These are phyloP conservation scores for Venturia oleaginea DNA, from an alignment of 2,329 filamentous ascomycete genomes.

Conservation along the genomic window DNA sequence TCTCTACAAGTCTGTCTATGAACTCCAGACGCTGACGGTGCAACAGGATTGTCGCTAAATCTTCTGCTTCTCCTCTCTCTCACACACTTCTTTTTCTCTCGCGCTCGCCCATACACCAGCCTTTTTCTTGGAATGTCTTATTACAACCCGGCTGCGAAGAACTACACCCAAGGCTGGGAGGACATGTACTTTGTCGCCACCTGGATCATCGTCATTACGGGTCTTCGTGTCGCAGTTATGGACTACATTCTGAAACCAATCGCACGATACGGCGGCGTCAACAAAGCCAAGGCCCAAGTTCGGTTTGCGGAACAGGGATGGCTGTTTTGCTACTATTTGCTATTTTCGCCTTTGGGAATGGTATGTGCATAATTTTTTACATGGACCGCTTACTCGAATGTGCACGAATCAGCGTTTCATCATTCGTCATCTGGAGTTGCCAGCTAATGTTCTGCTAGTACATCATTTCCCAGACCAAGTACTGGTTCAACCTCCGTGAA, in stretches of 20 bases:
- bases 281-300: constrained; percentile 64
- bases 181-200: constrained; percentile 70
- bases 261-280: constrained; percentile 62
- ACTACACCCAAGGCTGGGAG: constrained; percentile 69
- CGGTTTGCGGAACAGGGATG: constrained; percentile 93
- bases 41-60: constrained; percentile 71
- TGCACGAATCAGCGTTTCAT: not conserved
- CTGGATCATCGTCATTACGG: constrained; percentile 79
- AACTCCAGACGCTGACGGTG: not conserved
- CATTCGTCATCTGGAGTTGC: not conserved
- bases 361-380: constrained; percentile 37
- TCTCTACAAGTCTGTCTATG: constrained; percentile 13
- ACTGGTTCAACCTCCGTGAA: constrained; percentile 66
- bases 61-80: constrained; percentile 74
- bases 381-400: constrained; percentile 14
- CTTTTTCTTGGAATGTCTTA: constrained; percentile 88
- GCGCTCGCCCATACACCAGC: constrained; percentile 65
- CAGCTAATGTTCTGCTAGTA: constrained; percentile 47
- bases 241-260: constrained; percentile 79
- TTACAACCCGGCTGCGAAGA: constrained; percentile 57
- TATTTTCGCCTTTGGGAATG: constrained; percentile 78
- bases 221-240: constrained; percentile 73
- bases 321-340: constrained; percentile 72
- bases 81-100: constrained; percentile 73
- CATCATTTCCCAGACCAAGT: constrained; percentile 66